These are phyloP conservation scores for Dactylonectria estremocensis DNA, from an alignment of 2,329 filamentous ascomycete species.

Conservation along the genomic window DNA sequence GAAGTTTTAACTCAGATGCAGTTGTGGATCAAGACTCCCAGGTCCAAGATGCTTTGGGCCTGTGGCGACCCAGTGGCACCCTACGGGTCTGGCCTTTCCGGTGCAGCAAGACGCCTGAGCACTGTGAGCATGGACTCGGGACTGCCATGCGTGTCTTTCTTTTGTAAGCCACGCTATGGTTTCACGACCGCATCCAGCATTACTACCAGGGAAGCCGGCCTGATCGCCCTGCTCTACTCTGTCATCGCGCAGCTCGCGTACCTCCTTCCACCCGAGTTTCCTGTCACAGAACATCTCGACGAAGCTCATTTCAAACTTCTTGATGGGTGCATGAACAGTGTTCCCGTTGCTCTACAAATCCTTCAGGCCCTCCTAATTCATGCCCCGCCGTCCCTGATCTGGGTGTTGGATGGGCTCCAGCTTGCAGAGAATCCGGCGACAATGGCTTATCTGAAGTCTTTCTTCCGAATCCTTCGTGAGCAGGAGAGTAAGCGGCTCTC, in stretches of 20 bases:
- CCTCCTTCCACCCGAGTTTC: not conserved
- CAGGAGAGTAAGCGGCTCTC: not conserved
- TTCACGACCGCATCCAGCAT: not conserved
- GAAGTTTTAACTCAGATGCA: constrained; percentile 1
- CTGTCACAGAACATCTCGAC: not conserved
- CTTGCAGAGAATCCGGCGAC: not conserved
- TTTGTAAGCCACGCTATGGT: not conserved
- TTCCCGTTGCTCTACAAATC: not conserved
- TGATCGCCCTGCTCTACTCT: not conserved
- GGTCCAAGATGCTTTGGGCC: not conserved
- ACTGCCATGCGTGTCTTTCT: constrained; percentile 7
- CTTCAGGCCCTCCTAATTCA: not conserved
- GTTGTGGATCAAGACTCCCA: not conserved
- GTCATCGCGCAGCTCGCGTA: constrained; percentile 1
- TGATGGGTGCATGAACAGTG: not conserved
- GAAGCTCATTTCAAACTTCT: not conserved
- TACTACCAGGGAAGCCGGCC: not conserved
- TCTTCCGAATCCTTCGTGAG: not conserved
- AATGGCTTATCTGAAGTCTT: not conserved
- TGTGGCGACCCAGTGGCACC: not conserved
- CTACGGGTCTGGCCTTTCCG: not conserved
- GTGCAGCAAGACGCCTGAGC: not conserved
- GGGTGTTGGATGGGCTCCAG: constrained; percentile 6
- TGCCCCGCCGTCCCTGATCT: not conserved
- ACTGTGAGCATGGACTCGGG: not conserved